These are phyloP conservation scores for Psophocarpus tetragonolobus DNA, from an alignment of 306 rosid genomes.

Conservation along the genomic window DNA sequence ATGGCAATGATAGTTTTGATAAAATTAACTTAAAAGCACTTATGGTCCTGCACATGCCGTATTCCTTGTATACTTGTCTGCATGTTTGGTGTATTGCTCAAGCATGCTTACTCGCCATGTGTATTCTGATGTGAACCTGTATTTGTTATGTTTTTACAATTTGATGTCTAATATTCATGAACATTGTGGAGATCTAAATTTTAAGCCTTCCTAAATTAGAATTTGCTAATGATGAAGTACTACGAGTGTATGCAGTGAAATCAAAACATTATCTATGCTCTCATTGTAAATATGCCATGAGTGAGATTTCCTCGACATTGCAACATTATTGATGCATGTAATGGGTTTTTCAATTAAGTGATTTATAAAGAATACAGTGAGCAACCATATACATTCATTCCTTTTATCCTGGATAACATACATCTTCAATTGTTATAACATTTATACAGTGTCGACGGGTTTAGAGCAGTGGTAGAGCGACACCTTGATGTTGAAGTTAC, in stretches of 20 bases:
- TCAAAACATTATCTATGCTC: constrained; percentile 7
- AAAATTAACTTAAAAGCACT: not conserved
- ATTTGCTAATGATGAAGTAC: not conserved
- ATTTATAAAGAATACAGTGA: not conserved
- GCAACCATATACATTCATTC: not conserved
- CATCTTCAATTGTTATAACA: constrained; percentile 18
- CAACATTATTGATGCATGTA: constrained; percentile 2
- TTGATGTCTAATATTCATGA: constrained; percentile 5
- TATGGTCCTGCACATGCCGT: not conserved
- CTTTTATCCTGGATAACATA: not conserved
- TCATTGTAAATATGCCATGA: not conserved
- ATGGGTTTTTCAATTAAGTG: not conserved
- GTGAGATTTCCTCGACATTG: constrained; percentile 16
- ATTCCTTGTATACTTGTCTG: not conserved
- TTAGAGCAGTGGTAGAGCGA: constrained; percentile 83
- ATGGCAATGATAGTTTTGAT: not conserved
- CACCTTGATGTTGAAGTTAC: constrained; percentile 76
- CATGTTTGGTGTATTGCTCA: not conserved
- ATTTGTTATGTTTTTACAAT: not conserved
- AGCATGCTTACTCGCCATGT: not conserved
- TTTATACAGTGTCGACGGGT: constrained; percentile 78
- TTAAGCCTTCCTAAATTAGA: not conserved
- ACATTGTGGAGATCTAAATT: not conserved
- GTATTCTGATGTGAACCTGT: constrained; percentile 19
- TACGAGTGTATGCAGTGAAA: not conserved